Conservation (phyloP, 129 eudicot species). For the sunflower (Helianthus annuus) region HanXRQr2.0-SUNRISE NC_035449.2:1654641-1655140, state of each 20-base stretch:
- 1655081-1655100: background rate
- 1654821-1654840: background rate
- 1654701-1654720: constrained; percentile 43
- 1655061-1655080: background rate
- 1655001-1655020: background rate
- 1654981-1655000: background rate
- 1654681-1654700: constrained; percentile 50
- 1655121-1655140: background rate
- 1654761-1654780: constrained; percentile 48
- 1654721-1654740: constrained; percentile 43
- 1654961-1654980: background rate
- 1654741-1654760: constrained; percentile 46
- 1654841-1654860: background rate
- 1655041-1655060: too few relatives aligned
- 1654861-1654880: background rate
- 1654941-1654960: background rate
- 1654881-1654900: background rate
- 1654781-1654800: background rate
- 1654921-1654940: background rate
- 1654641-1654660: constrained; percentile 48
- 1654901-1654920: background rate
- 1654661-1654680: constrained; percentile 57
- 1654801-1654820: background rate
- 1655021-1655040: background rate
- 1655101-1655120: background rate